A percentile compares a stretch with the other conserved stretches of the same genome.
Conservation (phyloP, 2,329 filamentous ascomycete species). For the Onygenales sp. region DNA sequence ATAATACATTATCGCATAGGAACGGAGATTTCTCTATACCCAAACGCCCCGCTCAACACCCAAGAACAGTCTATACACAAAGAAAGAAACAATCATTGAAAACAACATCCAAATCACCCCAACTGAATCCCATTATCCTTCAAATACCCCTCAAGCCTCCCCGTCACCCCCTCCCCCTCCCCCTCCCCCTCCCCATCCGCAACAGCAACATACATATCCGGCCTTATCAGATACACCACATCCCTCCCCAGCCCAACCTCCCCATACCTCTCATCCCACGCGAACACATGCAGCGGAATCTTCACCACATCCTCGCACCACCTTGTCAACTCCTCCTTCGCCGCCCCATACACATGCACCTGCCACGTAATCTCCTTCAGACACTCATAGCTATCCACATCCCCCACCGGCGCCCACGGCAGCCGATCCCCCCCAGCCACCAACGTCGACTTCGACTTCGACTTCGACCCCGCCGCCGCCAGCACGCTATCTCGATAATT, state of each 20-base stretch:
- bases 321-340: background rate
- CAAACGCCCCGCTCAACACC: too few relatives aligned
- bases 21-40: too few relatives aligned
- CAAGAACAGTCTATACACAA: too few relatives aligned
- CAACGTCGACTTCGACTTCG: background rate
- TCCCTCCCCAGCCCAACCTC: background rate
- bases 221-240: background rate
- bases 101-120: too few relatives aligned
- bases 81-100: too few relatives aligned
- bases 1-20: too few relatives aligned
- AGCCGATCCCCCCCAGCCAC: slow-evolving; percentile 41
- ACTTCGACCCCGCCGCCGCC: slow-evolving; percentile 23
- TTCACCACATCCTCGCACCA: background rate
- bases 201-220: background rate
- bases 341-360: background rate
- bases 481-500: slow-evolving; percentile 34
- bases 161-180: background rate
- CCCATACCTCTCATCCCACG: background rate
- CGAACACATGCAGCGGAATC: background rate
- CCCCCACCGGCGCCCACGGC: slow-evolving; percentile 11
- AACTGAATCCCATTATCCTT: background rate
- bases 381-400: background rate
- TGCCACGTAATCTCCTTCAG: background rate
- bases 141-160: background rate
- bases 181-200: background rate